Conservation (phyloP, 23 red algal species). For the Agarophyton chilense region DNA sequence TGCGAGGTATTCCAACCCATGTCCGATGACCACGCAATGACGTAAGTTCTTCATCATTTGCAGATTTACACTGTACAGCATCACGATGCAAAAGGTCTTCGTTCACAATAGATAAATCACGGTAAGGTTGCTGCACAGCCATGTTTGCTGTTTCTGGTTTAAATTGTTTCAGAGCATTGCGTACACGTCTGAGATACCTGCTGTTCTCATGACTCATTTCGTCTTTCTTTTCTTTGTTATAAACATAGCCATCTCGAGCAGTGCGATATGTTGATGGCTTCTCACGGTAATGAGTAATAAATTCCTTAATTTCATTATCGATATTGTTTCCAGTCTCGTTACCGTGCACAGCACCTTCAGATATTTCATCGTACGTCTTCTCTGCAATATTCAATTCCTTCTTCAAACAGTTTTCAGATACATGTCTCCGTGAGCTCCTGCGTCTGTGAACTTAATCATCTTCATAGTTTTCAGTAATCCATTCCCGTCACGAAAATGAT, state of each 20-base stretch:
- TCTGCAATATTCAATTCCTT: not conserved
- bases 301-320: not conserved
- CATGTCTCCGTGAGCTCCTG: not conserved
- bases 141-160: too few relatives aligned
- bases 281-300: not conserved
- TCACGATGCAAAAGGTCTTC: not conserved
- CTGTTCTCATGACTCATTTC: too few relatives aligned
- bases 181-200: too few relatives aligned
- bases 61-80: conserved; percentile 15
- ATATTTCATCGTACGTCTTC: not conserved
- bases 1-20: not conserved
- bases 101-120: not conserved
- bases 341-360: not conserved
- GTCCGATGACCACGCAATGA: conserved; percentile 9
- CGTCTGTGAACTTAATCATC: not conserved
- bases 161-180: too few relatives aligned
- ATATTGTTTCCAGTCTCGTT: not conserved
- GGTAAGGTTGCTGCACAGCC: too few relatives aligned
- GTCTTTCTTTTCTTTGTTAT: too few relatives aligned
- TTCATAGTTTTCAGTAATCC: not conserved
- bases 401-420: not conserved
- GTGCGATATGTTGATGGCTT: not conserved
- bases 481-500: not conserved
- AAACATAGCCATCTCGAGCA: not conserved
- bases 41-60: conserved; percentile 18